Conservation (phyloP, 768 basidiomycete genomes). For the Megacollybia marginata region DNA sequence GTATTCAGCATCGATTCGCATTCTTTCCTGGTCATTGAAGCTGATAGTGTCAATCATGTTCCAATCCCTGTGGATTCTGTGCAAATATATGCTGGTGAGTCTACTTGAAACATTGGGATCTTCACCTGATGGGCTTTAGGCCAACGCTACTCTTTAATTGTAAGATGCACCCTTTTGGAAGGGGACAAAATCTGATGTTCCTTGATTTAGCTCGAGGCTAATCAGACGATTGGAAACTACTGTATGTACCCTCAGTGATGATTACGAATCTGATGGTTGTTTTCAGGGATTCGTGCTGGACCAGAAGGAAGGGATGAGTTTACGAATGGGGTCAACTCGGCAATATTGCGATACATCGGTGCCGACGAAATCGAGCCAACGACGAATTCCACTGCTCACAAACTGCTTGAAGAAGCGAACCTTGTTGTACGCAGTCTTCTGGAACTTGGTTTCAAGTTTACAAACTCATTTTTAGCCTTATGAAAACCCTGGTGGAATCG, state of each 20-base stretch:
- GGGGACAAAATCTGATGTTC: neutral
- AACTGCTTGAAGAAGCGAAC: conserved; percentile 10
- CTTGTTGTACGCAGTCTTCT: conserved; percentile 3
- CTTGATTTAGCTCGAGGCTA: conserved; percentile 9
- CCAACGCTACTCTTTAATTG: conserved; percentile 2
- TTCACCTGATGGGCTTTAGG: neutral
- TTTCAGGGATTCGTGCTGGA: conserved; percentile 14
- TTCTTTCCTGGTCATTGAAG: conserved; percentile 27
- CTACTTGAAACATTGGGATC: neutral
- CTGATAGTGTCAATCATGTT: conserved; percentile 24
- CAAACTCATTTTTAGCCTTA: conserved; percentile 2
- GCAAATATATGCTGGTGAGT: conserved; percentile 7
- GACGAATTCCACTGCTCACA: neutral
- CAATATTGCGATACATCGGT: conserved; percentile 30
- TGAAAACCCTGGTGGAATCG: conserved; percentile 1
- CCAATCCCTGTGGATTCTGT: conserved; percentile 17
- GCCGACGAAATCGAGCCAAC: conserved; percentile 9
- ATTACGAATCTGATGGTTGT: neutral
- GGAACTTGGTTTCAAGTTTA: neutral
- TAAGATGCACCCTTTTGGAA: neutral
- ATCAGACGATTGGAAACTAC: conserved; percentile 25
- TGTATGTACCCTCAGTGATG: conserved; percentile 11
- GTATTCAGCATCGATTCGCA: conserved; percentile 23
- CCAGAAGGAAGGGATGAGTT: conserved; percentile 6
- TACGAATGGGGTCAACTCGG: conserved; percentile 22